Base-by-base conservation (phyloP, 148 eudicot species). In the Cornus suecica region DNA sequence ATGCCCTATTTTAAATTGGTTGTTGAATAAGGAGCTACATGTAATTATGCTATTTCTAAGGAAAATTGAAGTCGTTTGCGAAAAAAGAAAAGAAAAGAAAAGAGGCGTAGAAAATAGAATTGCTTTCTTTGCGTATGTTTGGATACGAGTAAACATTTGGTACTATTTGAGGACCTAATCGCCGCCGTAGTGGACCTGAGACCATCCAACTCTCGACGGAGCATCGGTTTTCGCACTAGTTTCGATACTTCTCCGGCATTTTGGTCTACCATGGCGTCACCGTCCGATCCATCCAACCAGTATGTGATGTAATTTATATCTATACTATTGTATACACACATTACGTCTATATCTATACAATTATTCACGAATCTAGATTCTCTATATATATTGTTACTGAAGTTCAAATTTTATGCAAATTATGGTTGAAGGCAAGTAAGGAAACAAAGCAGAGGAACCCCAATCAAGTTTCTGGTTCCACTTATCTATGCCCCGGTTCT, bases 401-500 rank as follows among this genome's bases (percentile, higher is more conserved):
- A 24, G 16, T 69, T 70, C 10, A 24, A 29, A n/a, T n/a, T 48
- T 15, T 37, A 16, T 48, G 2, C n/a, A 69, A 11, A 67, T 37
- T 81, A 67, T 41, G n/a, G 24, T 27, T 41, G 29, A 62, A 80
- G 90, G 73, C 85, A 84, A 37, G 79, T 70, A 31, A 83, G 74
- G 79, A 80, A 75, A 75, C 89, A 65, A 76, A 87, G 77, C 24
- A 89, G 77, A 83, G 88, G 91, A 16, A 78, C 90, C 4, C 92
- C 88, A 2, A 30, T 86, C 31, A 74, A 89, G 67, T 85, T 89
- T 58, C 13, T 95, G 79, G 81, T 91, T 70, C 97, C 99, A 64
- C 81, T 95, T 14, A 83, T 92, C 70, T 95, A 95, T 79, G 99
- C 99, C 32, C 99, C 99, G 42, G 87, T 86, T 74, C 97, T 95